phyloP scores from a whole-genome alignment of 2,329 filamentous ascomycete species.

The Didymella glomerata region DNA sequence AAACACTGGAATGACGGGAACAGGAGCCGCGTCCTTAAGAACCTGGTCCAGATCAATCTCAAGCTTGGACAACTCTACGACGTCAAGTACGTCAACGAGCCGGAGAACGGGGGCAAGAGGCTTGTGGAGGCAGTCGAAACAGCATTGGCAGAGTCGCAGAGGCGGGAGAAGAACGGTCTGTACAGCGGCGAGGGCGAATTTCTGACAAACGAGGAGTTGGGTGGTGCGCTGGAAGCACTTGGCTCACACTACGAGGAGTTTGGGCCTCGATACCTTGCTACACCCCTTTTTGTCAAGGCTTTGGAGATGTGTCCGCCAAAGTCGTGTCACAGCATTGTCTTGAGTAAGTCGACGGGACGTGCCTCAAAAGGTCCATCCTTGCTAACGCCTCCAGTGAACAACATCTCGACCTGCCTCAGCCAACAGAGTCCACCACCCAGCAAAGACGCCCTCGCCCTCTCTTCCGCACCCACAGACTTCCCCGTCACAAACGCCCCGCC shows the following conservation, averaged over 20 bases:
- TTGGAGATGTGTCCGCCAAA: slow-evolving; percentile 70
- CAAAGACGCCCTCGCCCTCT: slow-evolving; percentile 33
- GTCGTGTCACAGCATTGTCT: slow-evolving; percentile 78
- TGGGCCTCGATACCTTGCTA: slow-evolving; percentile 79
- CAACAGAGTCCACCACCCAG: slow-evolving; percentile 63
- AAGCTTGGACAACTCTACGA: slow-evolving; percentile 88
- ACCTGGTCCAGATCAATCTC: slow-evolving; percentile 76
- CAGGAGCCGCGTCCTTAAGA: slow-evolving; percentile 74
- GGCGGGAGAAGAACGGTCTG: slow-evolving; percentile 71
- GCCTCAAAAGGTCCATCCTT: too few relatives aligned
- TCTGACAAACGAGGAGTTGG: slow-evolving; percentile 75
- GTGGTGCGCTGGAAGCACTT: slow-evolving; percentile 78
- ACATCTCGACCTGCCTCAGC: slow-evolving; percentile 76
- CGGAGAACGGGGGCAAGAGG: slow-evolving; percentile 75
- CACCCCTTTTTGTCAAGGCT: slow-evolving; percentile 87
- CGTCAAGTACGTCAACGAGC: slow-evolving; percentile 76
- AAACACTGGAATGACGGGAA: slow-evolving; percentile 54
- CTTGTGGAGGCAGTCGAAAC: slow-evolving; percentile 85
- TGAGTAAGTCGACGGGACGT: too few relatives aligned
- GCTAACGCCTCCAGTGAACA: slow-evolving; percentile 69
- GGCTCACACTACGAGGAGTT: slow-evolving; percentile 78
- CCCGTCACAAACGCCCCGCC: slow-evolving; percentile 56
- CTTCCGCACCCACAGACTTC: slow-evolving; percentile 48
- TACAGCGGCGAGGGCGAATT: slow-evolving; percentile 76
- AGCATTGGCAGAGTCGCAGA: slow-evolving; percentile 74